Evolutionary conservation across 768 basidiomycete species (phyloP).

Genomic region (Boletus coccyginus): DNA sequence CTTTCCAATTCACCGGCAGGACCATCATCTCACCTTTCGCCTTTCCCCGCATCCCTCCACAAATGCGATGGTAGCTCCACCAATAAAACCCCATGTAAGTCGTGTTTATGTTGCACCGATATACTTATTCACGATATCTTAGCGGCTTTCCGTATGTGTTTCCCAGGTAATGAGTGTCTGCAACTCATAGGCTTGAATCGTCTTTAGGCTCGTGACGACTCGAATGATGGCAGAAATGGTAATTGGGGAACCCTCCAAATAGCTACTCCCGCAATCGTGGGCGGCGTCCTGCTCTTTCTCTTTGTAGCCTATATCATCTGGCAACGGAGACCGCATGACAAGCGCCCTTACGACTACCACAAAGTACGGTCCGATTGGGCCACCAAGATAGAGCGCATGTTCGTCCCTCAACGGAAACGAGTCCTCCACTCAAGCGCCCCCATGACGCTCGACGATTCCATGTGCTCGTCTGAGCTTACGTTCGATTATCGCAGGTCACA

Average conservation of each 20-base stretch:
- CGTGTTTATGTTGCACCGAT: not conserved
- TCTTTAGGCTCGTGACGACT: conserved; percentile 17
- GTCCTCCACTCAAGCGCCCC: conserved; percentile 11
- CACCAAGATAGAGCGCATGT: conserved; percentile 11
- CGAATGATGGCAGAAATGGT: not conserved
- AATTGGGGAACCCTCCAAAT: conserved; percentile 33
- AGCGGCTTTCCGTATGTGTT: conserved; percentile 24
- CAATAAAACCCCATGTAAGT: conserved; percentile 14
- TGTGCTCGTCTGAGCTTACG: conserved; percentile 1
- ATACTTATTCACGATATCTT: conserved; percentile 1
- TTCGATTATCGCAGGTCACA: conserved; percentile 6
- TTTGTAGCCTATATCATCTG: conserved; percentile 24
- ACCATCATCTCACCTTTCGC: not conserved
- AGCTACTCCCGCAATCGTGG: conserved; percentile 34
- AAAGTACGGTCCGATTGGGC: conserved; percentile 13
- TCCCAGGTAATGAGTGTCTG: not conserved
- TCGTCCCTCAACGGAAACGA: conserved; percentile 15
- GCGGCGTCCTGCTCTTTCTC: conserved; percentile 25
- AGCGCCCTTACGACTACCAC: conserved; percentile 11
- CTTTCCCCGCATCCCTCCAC: not conserved
- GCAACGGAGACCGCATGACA: conserved; percentile 14
- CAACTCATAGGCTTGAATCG: not conserved
- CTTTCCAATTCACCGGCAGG: not conserved
- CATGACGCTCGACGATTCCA: conserved; percentile 25
- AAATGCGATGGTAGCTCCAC: conserved; percentile 22